phyloP scores from a whole-genome alignment of 257 asterid genomes.

The Scutellaria minor region DNA sequence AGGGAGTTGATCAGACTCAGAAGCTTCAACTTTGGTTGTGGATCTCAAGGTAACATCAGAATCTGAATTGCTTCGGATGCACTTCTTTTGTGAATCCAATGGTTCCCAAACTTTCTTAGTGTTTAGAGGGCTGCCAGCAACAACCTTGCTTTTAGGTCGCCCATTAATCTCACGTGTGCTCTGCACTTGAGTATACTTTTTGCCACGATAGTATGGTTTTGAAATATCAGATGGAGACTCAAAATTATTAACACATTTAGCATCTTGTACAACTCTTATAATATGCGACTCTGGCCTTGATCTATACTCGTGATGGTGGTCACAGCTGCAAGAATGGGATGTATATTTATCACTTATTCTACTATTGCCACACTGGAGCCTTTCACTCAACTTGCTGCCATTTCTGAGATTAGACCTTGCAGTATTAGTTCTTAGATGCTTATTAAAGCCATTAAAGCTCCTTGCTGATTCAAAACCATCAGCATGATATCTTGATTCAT shows the following conservation, averaged over 20 bases:
- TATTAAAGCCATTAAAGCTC: slow-evolving; percentile 49
- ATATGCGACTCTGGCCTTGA: slow-evolving; percentile 57
- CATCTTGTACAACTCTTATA: slow-evolving; percentile 53
- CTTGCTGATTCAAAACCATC: slow-evolving; percentile 64
- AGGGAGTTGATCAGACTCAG: slow-evolving; percentile 55
- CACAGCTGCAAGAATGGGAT: slow-evolving; percentile 68
- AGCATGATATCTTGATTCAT: slow-evolving; percentile 61
- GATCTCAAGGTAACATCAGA: slow-evolving; percentile 69
- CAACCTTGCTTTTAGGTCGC: slow-evolving; percentile 63
- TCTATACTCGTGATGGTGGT: slow-evolving; percentile 62
- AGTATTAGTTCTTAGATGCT: slow-evolving; percentile 53
- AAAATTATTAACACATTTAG: slow-evolving; percentile 50
- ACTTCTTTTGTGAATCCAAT: slow-evolving; percentile 77
- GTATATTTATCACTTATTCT: slow-evolving; percentile 60
- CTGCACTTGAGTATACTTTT: slow-evolving; percentile 56
- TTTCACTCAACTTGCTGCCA: slow-evolving; percentile 60
- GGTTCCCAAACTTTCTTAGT: slow-evolving; percentile 98
- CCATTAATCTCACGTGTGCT: slow-evolving; percentile 54
- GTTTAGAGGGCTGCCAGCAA: slow-evolving; percentile 46
- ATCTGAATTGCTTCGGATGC: slow-evolving; percentile 68
- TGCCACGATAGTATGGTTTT: slow-evolving; percentile 67
- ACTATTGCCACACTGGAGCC: slow-evolving; percentile 52
- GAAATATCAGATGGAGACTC: slow-evolving; percentile 61
- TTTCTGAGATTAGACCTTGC: slow-evolving; percentile 64
- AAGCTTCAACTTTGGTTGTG: slow-evolving; percentile 53